Base-by-base conservation (phyloP, 2,329 filamentous ascomycete species). In the Tolypocladium pustulatum region DNA sequence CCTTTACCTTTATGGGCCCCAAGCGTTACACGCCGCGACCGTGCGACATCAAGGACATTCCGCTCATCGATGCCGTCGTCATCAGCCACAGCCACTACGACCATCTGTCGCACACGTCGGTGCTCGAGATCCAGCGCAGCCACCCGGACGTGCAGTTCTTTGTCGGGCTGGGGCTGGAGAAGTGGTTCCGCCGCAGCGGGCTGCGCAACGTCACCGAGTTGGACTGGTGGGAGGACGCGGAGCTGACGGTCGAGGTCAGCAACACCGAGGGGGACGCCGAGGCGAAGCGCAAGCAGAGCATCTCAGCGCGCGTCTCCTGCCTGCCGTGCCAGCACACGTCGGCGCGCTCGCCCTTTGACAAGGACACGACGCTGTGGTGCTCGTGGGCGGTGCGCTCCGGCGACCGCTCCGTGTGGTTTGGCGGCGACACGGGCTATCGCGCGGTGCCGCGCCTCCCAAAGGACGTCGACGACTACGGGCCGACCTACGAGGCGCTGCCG, bases 51-150 rank as follows among this genome's bases (percentile, higher is more conserved):
- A 79, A 82, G 56, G 90, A 96, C 63, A 81, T 97, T 4, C 92
- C 92, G 10, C 73, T 80, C 59, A 81, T 92, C 51, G 89, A 94
- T 66, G 83, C 86, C 34, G 88, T 90, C 12, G 77, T 94, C 57
- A 96, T 96, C 65, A 90, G 86, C 22, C 92, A 97, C 73, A 91
- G 87, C 66, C 93, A 97, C 74, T 97, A 97, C 71, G 93, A 97
- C 72, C 93, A 97, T 69, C 78, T 97, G 15, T 93, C 89, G 1
- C 85, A 91, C 65, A 81, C 85, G 0, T 91, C 88, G 0, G 82
- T 96, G 27, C 79, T 82, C 61, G 83, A 90, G 65, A 81, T 97
- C 57, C 79, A 85, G 58, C 80, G 84, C 64, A 78, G 81, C 57
- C 86, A 94, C 67, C 91, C 91, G 0, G 81, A 88, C 17, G 91